Conservation (phyloP, 2,329 filamentous ascomycete species). For the Fusarium mangiferae region DNA sequence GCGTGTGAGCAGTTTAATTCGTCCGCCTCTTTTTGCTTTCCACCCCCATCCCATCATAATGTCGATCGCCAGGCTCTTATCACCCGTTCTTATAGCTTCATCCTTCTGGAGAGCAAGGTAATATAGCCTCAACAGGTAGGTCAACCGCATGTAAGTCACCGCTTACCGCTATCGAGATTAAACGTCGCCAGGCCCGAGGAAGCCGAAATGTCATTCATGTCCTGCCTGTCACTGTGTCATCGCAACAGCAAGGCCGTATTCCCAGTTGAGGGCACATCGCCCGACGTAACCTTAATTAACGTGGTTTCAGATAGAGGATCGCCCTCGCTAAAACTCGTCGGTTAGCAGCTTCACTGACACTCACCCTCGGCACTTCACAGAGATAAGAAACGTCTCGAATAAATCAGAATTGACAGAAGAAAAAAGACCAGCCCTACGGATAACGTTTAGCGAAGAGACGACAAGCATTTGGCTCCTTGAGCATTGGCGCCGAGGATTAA, state of each 20-base stretch:
- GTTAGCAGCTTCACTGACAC: conserved; percentile 11
- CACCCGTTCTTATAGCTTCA: conserved; percentile 2
- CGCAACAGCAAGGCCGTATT: neutral
- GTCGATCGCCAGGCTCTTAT: conserved; percentile 19
- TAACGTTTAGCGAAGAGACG: neutral
- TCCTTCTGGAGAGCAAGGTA: neutral
- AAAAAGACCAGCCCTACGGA: conserved; percentile 19
- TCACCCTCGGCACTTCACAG: conserved; percentile 20
- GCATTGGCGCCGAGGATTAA: conserved; percentile 1
- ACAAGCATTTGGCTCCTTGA: neutral
- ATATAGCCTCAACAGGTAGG: neutral
- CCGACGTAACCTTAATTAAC: conserved; percentile 26
- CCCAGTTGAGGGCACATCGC: conserved; percentile 12
- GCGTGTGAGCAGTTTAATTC: conserved; percentile 19
- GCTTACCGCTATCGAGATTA: neutral
- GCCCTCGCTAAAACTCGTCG: conserved; percentile 14
- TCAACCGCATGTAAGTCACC: neutral
- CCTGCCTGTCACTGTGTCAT: neutral
- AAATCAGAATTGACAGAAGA: neutral
- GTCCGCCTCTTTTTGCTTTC: neutral
- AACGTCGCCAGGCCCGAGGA: neutral
- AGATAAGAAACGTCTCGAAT: neutral
- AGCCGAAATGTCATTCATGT: neutral
- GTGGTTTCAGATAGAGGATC: conserved; percentile 36
- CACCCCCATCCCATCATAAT: conserved; percentile 8